These are phyloP conservation scores for Fraxinus greggii DNA, from an alignment of 305 asterid genomes.

Conservation along the genomic window DNA sequence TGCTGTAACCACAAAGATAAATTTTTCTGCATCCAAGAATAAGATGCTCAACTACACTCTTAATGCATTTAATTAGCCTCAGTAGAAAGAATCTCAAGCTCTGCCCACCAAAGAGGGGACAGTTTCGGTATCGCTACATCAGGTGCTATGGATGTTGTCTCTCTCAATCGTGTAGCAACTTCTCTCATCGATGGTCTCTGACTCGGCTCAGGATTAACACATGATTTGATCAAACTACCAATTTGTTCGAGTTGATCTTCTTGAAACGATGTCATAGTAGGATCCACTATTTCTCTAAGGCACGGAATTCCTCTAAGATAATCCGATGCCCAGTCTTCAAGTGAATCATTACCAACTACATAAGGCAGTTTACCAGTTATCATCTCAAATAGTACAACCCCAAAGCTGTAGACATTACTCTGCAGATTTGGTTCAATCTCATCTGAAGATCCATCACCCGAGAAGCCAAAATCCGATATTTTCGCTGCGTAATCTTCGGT, in stretches of 20 bases:
- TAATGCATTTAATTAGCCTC: conserved; percentile 36
- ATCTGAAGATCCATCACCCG: conserved; percentile 34
- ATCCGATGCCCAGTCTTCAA: conserved; percentile 67
- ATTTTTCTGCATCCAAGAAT: conserved; percentile 17
- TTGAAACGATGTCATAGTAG: conserved; percentile 50
- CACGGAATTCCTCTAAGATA: conserved; percentile 44
- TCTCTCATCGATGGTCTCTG: conserved; percentile 53
- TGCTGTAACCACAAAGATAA: conserved; percentile 17
- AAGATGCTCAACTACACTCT: not conserved
- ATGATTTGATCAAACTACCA: conserved; percentile 48
- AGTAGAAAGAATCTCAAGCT: conserved; percentile 62
- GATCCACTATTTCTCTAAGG: conserved; percentile 53
- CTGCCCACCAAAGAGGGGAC: conserved; percentile 99
- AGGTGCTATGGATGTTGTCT: conserved; percentile 66
- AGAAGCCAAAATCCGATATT: conserved; percentile 60
- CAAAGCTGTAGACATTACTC: conserved; percentile 72
- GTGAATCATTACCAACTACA: conserved; percentile 45
- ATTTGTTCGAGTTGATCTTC: conserved; percentile 51
- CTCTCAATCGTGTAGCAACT: conserved; percentile 51
- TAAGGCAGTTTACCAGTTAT: conserved; percentile 73
- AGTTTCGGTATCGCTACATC: conserved; percentile 69
- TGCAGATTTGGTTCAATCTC: conserved; percentile 35
- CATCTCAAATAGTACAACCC: conserved; percentile 66
- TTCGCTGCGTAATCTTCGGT: conserved; percentile 91
- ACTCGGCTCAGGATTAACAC: conserved; percentile 47